These are phyloP conservation scores for Russula ochroleuca DNA, from an alignment of 768 basidiomycete genomes.

Conservation along the genomic window DNA sequence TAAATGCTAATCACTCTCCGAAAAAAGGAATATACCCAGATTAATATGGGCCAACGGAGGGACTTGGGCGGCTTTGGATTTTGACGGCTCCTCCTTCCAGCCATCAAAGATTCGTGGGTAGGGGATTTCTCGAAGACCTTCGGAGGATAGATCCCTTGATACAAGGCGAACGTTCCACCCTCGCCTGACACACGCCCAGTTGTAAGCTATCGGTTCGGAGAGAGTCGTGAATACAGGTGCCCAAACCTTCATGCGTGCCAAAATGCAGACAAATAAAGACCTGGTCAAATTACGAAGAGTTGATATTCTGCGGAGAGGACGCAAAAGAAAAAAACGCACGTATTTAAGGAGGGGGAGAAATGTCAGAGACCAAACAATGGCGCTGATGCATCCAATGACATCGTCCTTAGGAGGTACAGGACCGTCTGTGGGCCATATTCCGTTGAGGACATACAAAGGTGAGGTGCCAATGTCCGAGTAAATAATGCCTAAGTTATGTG, in stretches of 20 bases:
- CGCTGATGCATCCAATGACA: constrained; percentile 57
- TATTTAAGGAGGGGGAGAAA: constrained; percentile 63
- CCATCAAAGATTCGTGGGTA: constrained; percentile 28
- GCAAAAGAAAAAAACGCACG: constrained; percentile 34
- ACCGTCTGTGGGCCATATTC: constrained; percentile 52
- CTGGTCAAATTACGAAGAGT: constrained; percentile 31
- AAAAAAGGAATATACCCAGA: constrained; percentile 44
- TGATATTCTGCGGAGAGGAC: background rate
- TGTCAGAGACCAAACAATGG: constrained; percentile 62
- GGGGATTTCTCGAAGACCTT: constrained; percentile 24
- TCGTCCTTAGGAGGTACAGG: constrained; percentile 53
- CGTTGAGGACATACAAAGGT: constrained; percentile 61
- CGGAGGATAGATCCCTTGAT: constrained; percentile 56
- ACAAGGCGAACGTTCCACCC: constrained; percentile 64
- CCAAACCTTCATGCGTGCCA: constrained; percentile 47
- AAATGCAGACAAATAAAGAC: constrained; percentile 47
- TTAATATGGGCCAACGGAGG: constrained; percentile 47
- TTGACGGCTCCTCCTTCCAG: constrained; percentile 3
- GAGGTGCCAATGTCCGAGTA: constrained; percentile 52
- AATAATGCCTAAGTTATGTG: constrained; percentile 36
- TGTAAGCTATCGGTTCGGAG: background rate
- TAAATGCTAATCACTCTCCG: background rate
- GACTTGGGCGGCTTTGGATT: constrained; percentile 28
- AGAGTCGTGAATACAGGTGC: background rate
- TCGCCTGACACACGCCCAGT: constrained; percentile 42